Evolutionary conservation across 371 early-diverging fungal species (phyloP), one percentile per base, ranked within the genome.

Genomic region (Rhizopus sp.): DNA sequence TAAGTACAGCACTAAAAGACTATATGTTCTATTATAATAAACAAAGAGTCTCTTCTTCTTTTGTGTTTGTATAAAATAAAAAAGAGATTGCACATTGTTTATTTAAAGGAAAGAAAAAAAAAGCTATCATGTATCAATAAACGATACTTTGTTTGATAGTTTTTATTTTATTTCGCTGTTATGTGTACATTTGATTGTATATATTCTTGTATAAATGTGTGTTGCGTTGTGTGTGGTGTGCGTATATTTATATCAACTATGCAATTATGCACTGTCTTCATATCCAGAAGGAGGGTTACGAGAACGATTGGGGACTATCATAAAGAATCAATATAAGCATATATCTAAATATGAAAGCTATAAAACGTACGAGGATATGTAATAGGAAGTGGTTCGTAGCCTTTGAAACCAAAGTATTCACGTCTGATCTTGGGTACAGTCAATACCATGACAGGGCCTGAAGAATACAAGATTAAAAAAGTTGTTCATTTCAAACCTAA

Each of bases 361-460:
- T 49, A 2, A 33, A 53, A 68, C 77, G 1, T 73, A 78, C 78
- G 59, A 64, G 78, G 78, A 60, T 78, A 78, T 42, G 75, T 75
- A 23, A 75, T 42, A 42, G 78, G 78, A 48, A 78, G 69, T 32
- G 56, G 55, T 45, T 63, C 71, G 44, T 70, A 57, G 30, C 75
- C 73, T 66, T 78, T 72, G 70, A 65, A 78, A 12, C 78, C 78
- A 59, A 78, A 73, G 55, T 71, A 78, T 40, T 78, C 67, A 56
- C 78, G 78, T 60, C 78, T 73, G 30, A 75, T 57, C 53, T 60
- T 64, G 47, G 78, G 78, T 15, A 78, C 78, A 48, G 75, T 75
- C 65, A 62, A 71, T 8, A 78, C 78, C 75, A 78, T 70, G 45
- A 70, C 62, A 53, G 78, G 78, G 48, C 78, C 78, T 78, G 58